These are phyloP conservation scores for Exophiala sp. DNA, from an alignment of 2,329 filamentous ascomycete genomes.

Conservation along the genomic window DNA sequence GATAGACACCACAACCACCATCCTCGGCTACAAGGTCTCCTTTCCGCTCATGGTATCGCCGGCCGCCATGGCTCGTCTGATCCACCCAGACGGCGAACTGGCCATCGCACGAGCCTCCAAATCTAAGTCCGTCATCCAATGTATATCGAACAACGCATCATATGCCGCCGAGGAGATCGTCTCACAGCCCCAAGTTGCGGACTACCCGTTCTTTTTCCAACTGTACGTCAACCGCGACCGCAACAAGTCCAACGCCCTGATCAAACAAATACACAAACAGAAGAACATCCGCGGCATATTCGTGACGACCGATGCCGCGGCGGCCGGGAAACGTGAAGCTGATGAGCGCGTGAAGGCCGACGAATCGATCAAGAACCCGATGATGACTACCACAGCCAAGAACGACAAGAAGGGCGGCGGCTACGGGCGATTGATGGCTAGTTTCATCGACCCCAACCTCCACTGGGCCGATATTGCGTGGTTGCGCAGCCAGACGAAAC, in stretches of 20 bases:
- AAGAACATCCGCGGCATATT: slow-evolving; percentile 28
- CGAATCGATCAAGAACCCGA: slow-evolving; percentile 37
- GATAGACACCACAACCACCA: slow-evolving; percentile 50
- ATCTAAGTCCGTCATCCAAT: slow-evolving; percentile 54
- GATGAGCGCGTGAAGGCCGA: slow-evolving; percentile 54
- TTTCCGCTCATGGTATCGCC: slow-evolving; percentile 63
- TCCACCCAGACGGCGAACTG: slow-evolving; percentile 63
- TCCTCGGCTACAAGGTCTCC: slow-evolving; percentile 52
- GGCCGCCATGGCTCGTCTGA: slow-evolving; percentile 61
- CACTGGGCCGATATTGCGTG: slow-evolving; percentile 55
- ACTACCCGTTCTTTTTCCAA: slow-evolving; percentile 52
- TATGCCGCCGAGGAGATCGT: slow-evolving; percentile 56
- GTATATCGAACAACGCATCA: slow-evolving; percentile 60
- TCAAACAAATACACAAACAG: slow-evolving; percentile 36
- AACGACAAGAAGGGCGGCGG: slow-evolving; percentile 56
- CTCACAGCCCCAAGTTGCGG: slow-evolving; percentile 35
- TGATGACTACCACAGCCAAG: slow-evolving; percentile 31
- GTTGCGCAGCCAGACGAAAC: slow-evolving; percentile 45
- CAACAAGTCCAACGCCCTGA: slow-evolving; percentile 46
- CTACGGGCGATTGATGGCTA: slow-evolving; percentile 51
- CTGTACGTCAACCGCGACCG: slow-evolving; percentile 55
- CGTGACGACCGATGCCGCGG: slow-evolving; percentile 30
- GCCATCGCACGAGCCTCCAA: slow-evolving; percentile 54
- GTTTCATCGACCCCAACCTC: slow-evolving; percentile 53
- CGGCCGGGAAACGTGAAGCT: slow-evolving; percentile 54